Evolutionary conservation across 768 basidiomycete species (phyloP), one percentile per base, ranked within the genome.

Genomic region (Glaciozyma martinii): DNA sequence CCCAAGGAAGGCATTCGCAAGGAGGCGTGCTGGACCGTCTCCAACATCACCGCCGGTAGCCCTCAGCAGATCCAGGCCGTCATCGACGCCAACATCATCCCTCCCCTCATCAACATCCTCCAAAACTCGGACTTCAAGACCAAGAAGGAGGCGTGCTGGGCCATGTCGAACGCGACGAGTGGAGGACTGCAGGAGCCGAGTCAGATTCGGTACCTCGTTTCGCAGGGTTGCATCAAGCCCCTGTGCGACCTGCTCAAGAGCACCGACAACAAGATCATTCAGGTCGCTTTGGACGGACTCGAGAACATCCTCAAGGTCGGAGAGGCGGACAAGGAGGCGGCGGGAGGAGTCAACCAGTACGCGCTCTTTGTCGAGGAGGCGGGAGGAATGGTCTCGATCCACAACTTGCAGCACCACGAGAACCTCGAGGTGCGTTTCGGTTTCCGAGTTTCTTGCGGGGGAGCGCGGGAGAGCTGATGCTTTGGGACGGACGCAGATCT

Each of bases 221-320:
- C 85, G 29, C 95, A 98, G 77, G 95, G 95, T 40, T 95, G 92
- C 80, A 97, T 99, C 80, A 97, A 97, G 78, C 95, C 95, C 21
- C 81, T 99, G 33, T 99, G 95, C 76, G 95, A 99, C 74, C 80
- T 99, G 59, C 82, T 99, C 64, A 87, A 85, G 32, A 94, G 92
- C 83, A 93, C 97, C 91, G 95, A 99, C 79, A 98, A 98, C 84
- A 99, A 99, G 81, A 95, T 98, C 72, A 99, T 99, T 72, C 79
- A 80, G 71, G 94, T 98, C 47, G 94, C 94, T 25, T 84, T 99
- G 54, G 95, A 99, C 76, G 95, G 95, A 60, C 82, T 99, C 56
- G 95, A 99, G 78, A 99, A 99, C 78, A 91, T 98, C 73, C 80
- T 99, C 71, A 97, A 95, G 79, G 88, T 99, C 68, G 94, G 95